phyloP scores from a whole-genome alignment of 2,329 filamentous ascomycete genomes.

The Sporothrix variecibatus region DNA sequence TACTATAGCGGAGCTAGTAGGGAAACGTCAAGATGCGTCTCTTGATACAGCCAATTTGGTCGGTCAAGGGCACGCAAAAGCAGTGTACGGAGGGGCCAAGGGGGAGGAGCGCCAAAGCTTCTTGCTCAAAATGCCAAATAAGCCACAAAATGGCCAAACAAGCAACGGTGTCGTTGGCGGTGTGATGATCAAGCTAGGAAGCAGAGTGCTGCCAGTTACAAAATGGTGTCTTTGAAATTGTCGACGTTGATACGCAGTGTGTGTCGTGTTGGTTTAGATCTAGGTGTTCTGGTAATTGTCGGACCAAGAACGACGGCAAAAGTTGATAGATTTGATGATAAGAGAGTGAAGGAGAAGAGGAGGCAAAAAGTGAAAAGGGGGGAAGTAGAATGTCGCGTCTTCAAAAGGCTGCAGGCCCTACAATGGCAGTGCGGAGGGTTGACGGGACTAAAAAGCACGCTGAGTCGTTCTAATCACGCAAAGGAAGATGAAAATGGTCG shows the following conservation, averaged over 20 bases:
- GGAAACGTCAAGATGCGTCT: slow-evolving; percentile 1
- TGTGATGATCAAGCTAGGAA: neutral
- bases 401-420: neutral
- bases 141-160: neutral
- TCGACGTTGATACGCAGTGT: slow-evolving; percentile 1
- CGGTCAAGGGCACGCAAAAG: neutral
- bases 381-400: neutral
- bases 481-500: neutral
- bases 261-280: neutral
- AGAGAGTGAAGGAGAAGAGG: neutral
- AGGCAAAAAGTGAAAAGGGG: neutral
- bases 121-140: neutral
- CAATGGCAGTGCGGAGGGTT: neutral
- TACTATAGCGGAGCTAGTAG: slow-evolving; percentile 16
- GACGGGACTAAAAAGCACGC: neutral
- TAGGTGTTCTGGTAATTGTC: neutral
- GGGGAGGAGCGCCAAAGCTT: neutral
- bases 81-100: neutral
- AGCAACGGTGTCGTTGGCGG: neutral
- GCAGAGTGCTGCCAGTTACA: neutral
- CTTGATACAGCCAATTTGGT: neutral
- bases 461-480: neutral
- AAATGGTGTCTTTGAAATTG: neutral
- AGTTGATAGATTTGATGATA: neutral
- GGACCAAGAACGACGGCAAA: neutral